phyloP scores from a whole-genome alignment of 2,329 filamentous ascomycete species.

The Sclerotiophoma versabilis region DNA sequence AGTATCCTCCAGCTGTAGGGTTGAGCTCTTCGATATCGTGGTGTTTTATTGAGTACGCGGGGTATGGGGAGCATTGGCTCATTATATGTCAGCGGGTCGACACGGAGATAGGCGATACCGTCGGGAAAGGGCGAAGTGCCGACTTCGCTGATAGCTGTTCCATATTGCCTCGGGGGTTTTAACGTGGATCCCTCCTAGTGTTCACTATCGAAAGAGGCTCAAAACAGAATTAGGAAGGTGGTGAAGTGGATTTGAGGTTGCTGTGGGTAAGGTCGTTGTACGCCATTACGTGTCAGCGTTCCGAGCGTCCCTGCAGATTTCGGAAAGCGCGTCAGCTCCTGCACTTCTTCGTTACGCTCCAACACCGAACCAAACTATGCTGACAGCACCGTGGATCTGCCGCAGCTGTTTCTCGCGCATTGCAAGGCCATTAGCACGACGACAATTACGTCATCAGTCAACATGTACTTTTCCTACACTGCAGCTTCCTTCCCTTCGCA shows the following conservation, averaged over 20 bases:
- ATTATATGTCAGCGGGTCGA: conserved; percentile 33
- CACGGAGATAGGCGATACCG: conserved; percentile 37
- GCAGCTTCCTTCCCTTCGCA: neutral
- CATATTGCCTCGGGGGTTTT: conserved; percentile 21
- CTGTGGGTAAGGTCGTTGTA: conserved; percentile 1
- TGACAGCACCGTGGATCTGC: conserved; percentile 54
- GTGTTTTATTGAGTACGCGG: conserved; percentile 3
- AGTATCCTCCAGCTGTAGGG: neutral
- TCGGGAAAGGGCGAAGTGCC: conserved; percentile 27
- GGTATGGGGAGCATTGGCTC: conserved; percentile 13
- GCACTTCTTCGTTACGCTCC: conserved; percentile 16
- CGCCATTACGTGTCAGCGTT: conserved; percentile 37
- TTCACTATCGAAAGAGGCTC: neutral
- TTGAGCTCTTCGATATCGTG: neutral
- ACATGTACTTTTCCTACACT: conserved; percentile 24
- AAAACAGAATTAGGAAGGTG: conserved; percentile 22
- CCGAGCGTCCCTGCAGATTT: conserved; percentile 18
- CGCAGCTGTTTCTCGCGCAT: conserved; percentile 55
- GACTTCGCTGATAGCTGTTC: conserved; percentile 23
- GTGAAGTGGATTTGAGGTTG: neutral
- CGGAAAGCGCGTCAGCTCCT: conserved; percentile 32
- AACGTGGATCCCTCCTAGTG: neutral
- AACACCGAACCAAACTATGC: conserved; percentile 28
- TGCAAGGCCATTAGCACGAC: conserved; percentile 42
- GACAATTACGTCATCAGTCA: conserved; percentile 37